Base-by-base conservation (phyloP, 768 basidiomycete genomes). In the Phlebiopsis flavidoalba region DNA sequence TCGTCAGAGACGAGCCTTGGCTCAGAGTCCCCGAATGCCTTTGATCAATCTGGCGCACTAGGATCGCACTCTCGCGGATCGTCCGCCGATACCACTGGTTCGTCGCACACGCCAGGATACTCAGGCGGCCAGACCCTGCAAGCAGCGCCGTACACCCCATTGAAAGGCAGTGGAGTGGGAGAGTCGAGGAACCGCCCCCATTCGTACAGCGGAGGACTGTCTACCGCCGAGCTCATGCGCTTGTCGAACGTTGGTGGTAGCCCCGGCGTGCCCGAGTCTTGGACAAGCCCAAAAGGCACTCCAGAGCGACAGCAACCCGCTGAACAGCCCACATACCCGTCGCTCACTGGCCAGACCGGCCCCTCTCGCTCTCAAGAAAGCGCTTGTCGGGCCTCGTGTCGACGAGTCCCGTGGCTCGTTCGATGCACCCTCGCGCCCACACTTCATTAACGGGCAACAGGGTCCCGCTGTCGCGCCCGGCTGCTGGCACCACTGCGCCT, bases 131-230 rank as follows among this genome's bases (percentile, higher is more conserved):
- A 85, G 70, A 81, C 81, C 33, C 74, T 88, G 66, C 78, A 86
- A 58, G 79, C 76, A 36, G 78, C 78, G 31, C 65, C 67, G 26
- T 69, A 79, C 65, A 76, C 79, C 55, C 78, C 83, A 61, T 73
- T 85, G 65, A 88, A 87, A 72, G 73, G 78, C 45, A 78, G 75
- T 40, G 73, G 78, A 49, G 65, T 78, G 57, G 73, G 73, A 58
- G 88, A 91, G 69, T 76, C 83, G 52, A 87, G 88, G 70, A 90
- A 89, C 69, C 82, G 89, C 57, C 89, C 89, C 15, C 89, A 88
- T 69, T 91, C 89, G 0, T 91, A 89, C 70, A 91, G 87, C 62
- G 90, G 90, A 47, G 88, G 87, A 31, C 75, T 91, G 51, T 89
- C 90, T 6, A 80, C 75, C 53, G 86, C 88, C 51, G 89, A 92